phyloP scores from a whole-genome alignment of 169 alveolate species.

The Eimeria praecox region DNA sequence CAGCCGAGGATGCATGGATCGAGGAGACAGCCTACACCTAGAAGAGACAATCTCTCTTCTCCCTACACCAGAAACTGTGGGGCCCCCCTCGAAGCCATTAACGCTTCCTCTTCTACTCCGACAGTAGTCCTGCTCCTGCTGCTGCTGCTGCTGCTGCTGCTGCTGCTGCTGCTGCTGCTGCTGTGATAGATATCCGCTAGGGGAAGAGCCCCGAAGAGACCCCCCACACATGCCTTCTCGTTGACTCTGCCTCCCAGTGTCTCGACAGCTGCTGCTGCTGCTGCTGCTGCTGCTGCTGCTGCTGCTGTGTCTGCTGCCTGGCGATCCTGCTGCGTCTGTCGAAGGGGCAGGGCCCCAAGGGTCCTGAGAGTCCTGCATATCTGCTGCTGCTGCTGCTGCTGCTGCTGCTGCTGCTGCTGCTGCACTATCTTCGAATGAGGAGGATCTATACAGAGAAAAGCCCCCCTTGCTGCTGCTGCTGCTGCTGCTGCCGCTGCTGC shows the following conservation, averaged over 20 bases:
- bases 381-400: constrained; percentile 49
- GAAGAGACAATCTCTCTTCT: not conserved
- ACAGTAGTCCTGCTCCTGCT: constrained; percentile 12
- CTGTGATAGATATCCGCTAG: not conserved
- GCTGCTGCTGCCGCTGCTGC: constrained; percentile 39
- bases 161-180: constrained; percentile 47
- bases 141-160: constrained; percentile 43
- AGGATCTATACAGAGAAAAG: not conserved
- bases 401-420: constrained; percentile 66
- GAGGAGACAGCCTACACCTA: not conserved
- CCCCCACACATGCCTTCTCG: not conserved
- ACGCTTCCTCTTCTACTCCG: not conserved
- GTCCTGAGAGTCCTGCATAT: not conserved
- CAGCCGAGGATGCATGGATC: not conserved
- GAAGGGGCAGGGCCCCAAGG: constrained; percentile 3
- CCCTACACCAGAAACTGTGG: too few species aligned
- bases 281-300: constrained; percentile 26
- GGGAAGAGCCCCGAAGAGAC: constrained; percentile 16
- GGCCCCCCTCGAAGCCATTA: not conserved
- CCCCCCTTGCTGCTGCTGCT: constrained; percentile 45
- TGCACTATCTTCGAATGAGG: constrained; percentile 6
- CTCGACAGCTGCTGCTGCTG: not conserved
- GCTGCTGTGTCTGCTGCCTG: constrained; percentile 22
- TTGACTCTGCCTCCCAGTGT: not conserved
- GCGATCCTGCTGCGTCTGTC: not conserved